Evolutionary conservation across 2,329 filamentous ascomycete species (phyloP).

Genomic region (Nemania sp.): DNA sequence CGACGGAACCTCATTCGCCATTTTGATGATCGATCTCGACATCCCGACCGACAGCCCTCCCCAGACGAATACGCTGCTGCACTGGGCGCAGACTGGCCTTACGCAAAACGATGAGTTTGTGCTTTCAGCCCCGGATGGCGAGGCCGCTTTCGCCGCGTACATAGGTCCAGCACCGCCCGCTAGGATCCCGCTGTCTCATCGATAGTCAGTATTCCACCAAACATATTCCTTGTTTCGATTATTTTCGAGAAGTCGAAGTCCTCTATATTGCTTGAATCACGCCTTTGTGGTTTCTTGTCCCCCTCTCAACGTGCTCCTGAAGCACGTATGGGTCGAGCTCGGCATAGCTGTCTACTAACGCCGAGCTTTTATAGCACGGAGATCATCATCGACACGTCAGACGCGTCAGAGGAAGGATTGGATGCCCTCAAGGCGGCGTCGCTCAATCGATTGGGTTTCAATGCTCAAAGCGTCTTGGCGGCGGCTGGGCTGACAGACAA

Average conservation of each 20-base stretch:
- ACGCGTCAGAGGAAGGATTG: slow-evolving; percentile 31
- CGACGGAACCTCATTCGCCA: slow-evolving; percentile 47
- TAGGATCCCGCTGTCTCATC: slow-evolving; percentile 38
- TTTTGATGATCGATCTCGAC: slow-evolving; percentile 52
- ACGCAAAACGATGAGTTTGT: slow-evolving; percentile 33
- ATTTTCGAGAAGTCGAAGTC: background rate
- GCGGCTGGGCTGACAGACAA: slow-evolving; percentile 38
- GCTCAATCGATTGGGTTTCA: slow-evolving; percentile 34
- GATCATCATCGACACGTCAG: slow-evolving; percentile 40
- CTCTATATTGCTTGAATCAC: too few species aligned
- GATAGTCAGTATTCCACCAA: slow-evolving; percentile 27
- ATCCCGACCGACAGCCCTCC: slow-evolving; percentile 50
- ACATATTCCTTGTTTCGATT: background rate
- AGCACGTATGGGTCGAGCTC: background rate
- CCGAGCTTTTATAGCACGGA: slow-evolving; percentile 22
- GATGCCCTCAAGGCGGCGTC: slow-evolving; percentile 36
- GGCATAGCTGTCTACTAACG: slow-evolving; percentile 8
- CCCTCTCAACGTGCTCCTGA: too few species aligned
- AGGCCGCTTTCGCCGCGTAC: slow-evolving; percentile 36
- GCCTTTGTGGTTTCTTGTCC: too few species aligned
- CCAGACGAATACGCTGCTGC: slow-evolving; percentile 45
- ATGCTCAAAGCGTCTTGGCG: slow-evolving; percentile 33
- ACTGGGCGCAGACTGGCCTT: slow-evolving; percentile 51
- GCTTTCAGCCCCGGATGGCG: slow-evolving; percentile 29
- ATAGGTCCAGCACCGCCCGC: slow-evolving; percentile 38